Base-by-base conservation (phyloP, 2,329 filamentous ascomycete species). In the Cercospora citrullina region DNA sequence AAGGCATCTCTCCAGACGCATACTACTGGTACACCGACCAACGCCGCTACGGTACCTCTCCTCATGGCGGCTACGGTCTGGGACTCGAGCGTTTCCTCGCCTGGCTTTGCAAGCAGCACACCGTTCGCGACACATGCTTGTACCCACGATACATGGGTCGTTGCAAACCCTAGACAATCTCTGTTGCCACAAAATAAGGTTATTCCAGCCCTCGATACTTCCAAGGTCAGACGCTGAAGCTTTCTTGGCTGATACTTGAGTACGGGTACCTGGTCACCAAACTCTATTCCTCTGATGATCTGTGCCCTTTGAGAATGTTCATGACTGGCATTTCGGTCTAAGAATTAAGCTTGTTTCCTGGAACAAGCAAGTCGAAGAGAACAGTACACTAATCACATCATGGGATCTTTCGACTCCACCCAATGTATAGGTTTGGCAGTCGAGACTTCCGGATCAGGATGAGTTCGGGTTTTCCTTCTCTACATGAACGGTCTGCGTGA, bases 11-110 rank as follows among this genome's bases (percentile, higher is more conserved):
- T 75, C 88, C 93, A 21, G 87, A 87, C 74, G 89, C 90, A 57
- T 98, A 98, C 83, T 98, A 96, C 86, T 99, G 95, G 95, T 99
- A 98, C 84, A 96, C 93, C 33, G 95, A 97, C 59, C 68, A 71
- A 62, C 64, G 74, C 33, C 93, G 91, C 81, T 97, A 98, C 78
- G 95, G 95, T 65, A 93, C 91, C 64, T 93, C 91, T 55, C 93
- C 93, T 30, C 94, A 98, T 81, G 93, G 93, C 71, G 94, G 94
- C 65, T 98, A 97, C 80, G 94, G 94, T 63, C 86, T 99, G 60
- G 95, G 95, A 74, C 86, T 97, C 62, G 94, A 98, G 85, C 89
- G 94, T 58, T 90, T 90, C 82, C 80, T 90, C 60, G 88, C 88
- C 59, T 90, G 88, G 88, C 79, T 90, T 77, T 90, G 87, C 78